phyloP scores from a whole-genome alignment of 2,329 filamentous ascomycete genomes.

The Trichoderma sp. region DNA sequence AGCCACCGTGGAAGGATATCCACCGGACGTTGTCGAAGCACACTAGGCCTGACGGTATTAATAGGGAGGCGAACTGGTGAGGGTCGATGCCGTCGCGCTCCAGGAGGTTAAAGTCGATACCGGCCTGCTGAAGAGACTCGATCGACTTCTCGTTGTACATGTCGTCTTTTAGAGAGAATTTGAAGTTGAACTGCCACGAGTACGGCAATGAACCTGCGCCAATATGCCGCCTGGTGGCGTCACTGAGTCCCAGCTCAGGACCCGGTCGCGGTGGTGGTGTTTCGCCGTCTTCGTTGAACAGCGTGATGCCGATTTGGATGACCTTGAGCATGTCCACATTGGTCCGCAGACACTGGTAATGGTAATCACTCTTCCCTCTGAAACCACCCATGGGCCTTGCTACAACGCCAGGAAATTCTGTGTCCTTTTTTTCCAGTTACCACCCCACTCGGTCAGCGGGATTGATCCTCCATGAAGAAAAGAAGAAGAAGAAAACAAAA shows the following conservation, averaged over 20 bases:
- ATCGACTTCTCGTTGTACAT: conserved; percentile 98
- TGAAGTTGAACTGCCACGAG: conserved; percentile 99
- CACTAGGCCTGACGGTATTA: conserved; percentile 89
- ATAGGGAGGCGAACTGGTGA: conserved; percentile 78
- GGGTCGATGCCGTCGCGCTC: conserved; percentile 89
- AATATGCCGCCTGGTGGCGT: conserved; percentile 39
- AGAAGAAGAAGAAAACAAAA: background rate
- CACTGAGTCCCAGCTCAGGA: conserved; percentile 39
- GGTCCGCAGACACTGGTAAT: conserved; percentile 94
- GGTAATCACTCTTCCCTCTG: conserved; percentile 92
- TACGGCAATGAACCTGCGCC: conserved; percentile 63
- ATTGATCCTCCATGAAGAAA: background rate
- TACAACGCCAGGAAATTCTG: conserved; percentile 97
- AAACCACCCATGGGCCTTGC: conserved; percentile 93
- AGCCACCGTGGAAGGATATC: conserved; percentile 97
- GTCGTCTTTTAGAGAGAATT: conserved; percentile 88
- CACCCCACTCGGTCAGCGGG: conserved; percentile 18
- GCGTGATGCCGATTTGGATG: conserved; percentile 91
- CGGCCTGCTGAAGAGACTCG: conserved; percentile 81
- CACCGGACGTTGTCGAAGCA: conserved; percentile 85
- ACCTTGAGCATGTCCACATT: conserved; percentile 98
- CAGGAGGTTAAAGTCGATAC: conserved; percentile 85
- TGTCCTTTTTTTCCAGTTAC: conserved; percentile 61
- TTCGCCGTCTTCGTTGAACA: conserved; percentile 89
- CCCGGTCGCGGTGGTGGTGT: conserved; percentile 69